These are phyloP conservation scores for Syncephalastrum contaminatum DNA, from an alignment of 371 early-diverging fungal genomes.

Conservation along the genomic window DNA sequence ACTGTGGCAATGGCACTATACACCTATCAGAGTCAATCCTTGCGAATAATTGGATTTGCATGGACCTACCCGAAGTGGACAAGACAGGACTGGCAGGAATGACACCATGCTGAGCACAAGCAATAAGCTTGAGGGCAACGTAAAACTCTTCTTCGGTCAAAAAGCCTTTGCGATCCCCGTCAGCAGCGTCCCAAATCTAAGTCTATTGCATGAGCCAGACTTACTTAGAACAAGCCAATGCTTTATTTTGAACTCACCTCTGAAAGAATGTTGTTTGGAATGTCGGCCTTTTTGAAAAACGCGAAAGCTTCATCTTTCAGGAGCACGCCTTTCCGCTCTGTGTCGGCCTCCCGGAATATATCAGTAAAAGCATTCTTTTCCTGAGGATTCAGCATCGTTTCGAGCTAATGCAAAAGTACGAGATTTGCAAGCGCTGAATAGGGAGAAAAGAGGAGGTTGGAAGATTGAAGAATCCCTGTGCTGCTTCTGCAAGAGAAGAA, in stretches of 20 bases:
- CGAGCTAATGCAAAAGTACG: background rate
- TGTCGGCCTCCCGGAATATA: constrained; percentile 70
- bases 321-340: constrained; percentile 64
- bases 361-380: constrained; percentile 70
- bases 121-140: constrained; percentile 84
- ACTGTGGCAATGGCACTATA: constrained; percentile 49
- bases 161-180: constrained; percentile 76
- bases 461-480: too few species aligned
- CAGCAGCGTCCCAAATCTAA: constrained; percentile 84
- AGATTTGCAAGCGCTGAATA: too few species aligned
- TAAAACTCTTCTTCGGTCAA: constrained; percentile 73
- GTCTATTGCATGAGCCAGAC: background rate
- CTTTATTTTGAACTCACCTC: constrained; percentile 49
- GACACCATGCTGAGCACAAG: constrained; percentile 78
- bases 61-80: constrained; percentile 34
- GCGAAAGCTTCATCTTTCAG: constrained; percentile 75
- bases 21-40: background rate
- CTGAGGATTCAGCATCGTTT: constrained; percentile 48
- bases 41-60: constrained; percentile 7
- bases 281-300: constrained; percentile 76
- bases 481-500: too few species aligned
- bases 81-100: constrained; percentile 37
- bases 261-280: constrained; percentile 63
- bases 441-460: too few species aligned
- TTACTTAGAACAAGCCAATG: background rate